These are phyloP conservation scores for Megacollybia platyphylla DNA, from an alignment of 1,284 basidiomycete genomes.

Conservation along the genomic window DNA sequence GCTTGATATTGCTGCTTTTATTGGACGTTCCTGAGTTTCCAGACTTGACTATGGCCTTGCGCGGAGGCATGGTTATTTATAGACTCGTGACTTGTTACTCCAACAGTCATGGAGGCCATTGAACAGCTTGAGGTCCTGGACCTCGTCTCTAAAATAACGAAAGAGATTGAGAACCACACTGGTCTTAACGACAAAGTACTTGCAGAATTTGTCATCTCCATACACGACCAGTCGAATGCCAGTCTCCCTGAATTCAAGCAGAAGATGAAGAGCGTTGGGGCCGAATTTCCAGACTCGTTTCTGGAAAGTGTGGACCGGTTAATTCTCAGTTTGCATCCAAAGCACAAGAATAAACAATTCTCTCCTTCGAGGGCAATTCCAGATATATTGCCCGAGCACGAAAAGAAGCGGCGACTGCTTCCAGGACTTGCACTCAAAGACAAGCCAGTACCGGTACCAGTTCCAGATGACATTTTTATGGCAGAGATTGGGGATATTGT, in stretches of 20 bases:
- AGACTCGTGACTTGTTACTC: neutral
- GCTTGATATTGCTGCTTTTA: conserved; percentile 27
- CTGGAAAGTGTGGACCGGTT: conserved; percentile 89
- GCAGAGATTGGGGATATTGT: conserved; percentile 84
- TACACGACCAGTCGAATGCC: conserved; percentile 76
- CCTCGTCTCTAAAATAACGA: conserved; percentile 78
- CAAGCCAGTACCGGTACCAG: conserved; percentile 42
- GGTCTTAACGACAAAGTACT: conserved; percentile 82
- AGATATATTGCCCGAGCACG: conserved; percentile 41
- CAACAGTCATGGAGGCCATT: conserved; percentile 52
- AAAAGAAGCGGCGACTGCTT: conserved; percentile 77
- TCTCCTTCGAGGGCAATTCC: conserved; percentile 26
- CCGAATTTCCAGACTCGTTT: conserved; percentile 84
- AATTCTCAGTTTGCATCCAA: conserved; percentile 91
- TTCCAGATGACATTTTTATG: conserved; percentile 54
- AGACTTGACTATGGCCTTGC: conserved; percentile 69
- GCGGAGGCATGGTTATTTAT: conserved; percentile 45
- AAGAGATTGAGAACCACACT: conserved; percentile 83
- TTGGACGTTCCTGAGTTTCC: conserved; percentile 80
- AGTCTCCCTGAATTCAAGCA: conserved; percentile 70
- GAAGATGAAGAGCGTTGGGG: conserved; percentile 72
- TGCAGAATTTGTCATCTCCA: conserved; percentile 89
- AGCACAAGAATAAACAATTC: conserved; percentile 70
- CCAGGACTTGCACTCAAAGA: conserved; percentile 86
- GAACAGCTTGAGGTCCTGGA: conserved; percentile 88